Evolutionary conservation across 2,329 filamentous ascomycete species (phyloP), one percentile per base, ranked within the genome.

Genomic region (Pseudocercospora cruenta): DNA sequence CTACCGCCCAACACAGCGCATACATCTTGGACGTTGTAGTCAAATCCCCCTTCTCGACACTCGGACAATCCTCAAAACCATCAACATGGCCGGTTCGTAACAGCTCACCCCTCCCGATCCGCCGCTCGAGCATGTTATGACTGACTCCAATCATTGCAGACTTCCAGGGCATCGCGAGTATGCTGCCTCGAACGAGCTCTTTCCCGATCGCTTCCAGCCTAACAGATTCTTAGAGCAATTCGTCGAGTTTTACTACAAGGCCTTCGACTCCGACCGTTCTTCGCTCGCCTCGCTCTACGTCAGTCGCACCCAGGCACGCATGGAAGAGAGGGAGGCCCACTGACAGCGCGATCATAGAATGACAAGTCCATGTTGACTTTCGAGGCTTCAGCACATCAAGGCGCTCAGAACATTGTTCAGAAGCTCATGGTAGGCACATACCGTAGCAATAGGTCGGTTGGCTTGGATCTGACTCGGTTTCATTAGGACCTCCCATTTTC

Each of bases 301-400:
- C 87, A 75, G 63, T 61, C 36, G n/a, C 43, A 62, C 9, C n/a
- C n/a, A 45, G 58, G 33, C 22, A 36, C 49, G 19, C 10, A 31
- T 28, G 36, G 16, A 31, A 31, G 39, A 31, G 47, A 54, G 36
- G 45, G 26, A 58, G 39, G 62, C 69, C 62, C 31, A 69, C 66
- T 69, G 70, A 69, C 39, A 33, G n/a, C 0, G 7, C n/a, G 1
- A 4, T 14, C 19, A 63, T 73, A 97, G 93, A 88, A 91, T 76
- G 86, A 90, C 4, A 80, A 90, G 67, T 98, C 95, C 58, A 96
- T 97, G 91, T 86, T 98, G 81, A 97, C 94, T 59, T 98, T 97
- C 77, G 93, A 98, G 86, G 89, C 86, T 55, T 74, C 83, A 53
- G 88, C 90, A 14, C 80, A 87, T 67, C 84, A 88, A 75, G 94